These are phyloP conservation scores for Didymella lethalis DNA, from an alignment of 2,329 filamentous ascomycete species.

Conservation along the genomic window DNA sequence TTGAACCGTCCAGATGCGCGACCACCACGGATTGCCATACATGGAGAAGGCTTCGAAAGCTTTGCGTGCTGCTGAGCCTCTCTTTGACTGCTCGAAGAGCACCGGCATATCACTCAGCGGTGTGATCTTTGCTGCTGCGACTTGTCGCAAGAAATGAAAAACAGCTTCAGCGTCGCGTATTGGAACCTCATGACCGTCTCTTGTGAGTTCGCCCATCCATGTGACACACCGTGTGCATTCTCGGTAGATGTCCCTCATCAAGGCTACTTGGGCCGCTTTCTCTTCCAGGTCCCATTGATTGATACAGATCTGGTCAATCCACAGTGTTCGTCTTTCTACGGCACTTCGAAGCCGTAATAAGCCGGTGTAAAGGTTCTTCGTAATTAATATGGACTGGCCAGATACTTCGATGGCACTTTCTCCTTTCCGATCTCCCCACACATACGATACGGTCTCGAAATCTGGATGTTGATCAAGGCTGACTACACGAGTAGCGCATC, in stretches of 20 bases:
- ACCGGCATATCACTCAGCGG: conserved; percentile 7
- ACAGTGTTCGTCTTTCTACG: conserved; percentile 18
- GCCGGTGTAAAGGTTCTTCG: conserved; percentile 27
- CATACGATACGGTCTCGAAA: conserved; percentile 34
- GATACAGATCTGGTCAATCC: conserved; percentile 45
- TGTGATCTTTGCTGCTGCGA: conserved; percentile 7
- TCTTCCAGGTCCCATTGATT: conserved; percentile 36
- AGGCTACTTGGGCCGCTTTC: conserved; percentile 32
- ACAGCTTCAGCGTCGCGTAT: conserved; percentile 18
- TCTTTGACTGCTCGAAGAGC: conserved; percentile 13
- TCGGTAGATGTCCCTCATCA: conserved; percentile 42
- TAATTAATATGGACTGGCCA: conserved; percentile 15
- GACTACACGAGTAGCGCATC: conserved; percentile 16
- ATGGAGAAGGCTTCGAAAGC: conserved; percentile 27
- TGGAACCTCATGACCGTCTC: neutral
- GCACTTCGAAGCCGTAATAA: conserved; percentile 27
- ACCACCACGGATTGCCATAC: conserved; percentile 33
- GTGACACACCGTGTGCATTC: conserved; percentile 29
- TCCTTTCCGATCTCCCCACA: conserved; percentile 27
- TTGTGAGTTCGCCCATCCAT: conserved; percentile 35
- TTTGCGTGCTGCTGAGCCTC: conserved; percentile 10
- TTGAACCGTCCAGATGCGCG: conserved; percentile 32
- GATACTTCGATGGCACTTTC: conserved; percentile 22
- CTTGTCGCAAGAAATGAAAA: conserved; percentile 24
- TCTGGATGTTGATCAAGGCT: conserved; percentile 8